Conservation (phyloP, 2,329 filamentous ascomycete genomes). For the Lachnellula subtilissima region DNA sequence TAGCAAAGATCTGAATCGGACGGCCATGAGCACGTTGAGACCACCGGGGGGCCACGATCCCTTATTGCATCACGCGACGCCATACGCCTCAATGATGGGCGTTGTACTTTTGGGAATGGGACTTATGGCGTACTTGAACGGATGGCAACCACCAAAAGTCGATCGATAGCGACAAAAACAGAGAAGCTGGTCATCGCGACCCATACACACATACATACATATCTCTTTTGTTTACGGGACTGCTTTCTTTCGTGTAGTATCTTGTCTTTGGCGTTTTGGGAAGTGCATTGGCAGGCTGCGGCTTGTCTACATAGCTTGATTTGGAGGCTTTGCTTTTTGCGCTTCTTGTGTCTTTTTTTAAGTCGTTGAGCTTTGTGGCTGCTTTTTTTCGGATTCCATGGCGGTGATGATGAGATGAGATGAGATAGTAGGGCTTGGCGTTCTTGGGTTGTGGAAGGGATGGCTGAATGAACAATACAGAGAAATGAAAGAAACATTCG, state of each 20-base stretch:
- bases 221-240: background rate
- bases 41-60: constrained; percentile 41
- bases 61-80: constrained; percentile 53
- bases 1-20: constrained; percentile 12
- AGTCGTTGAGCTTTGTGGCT: background rate
- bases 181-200: background rate
- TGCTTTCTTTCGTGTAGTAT: background rate
- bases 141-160: constrained; percentile 55
- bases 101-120: constrained; percentile 78
- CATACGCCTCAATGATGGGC: constrained; percentile 77
- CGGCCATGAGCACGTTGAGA: constrained; percentile 32
- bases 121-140: constrained; percentile 81
- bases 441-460: background rate
- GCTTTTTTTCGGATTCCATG: background rate
- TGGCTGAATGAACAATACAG: background rate
- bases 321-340: constrained; percentile 2
- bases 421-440: background rate
- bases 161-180: constrained; percentile 21
- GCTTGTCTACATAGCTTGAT: constrained; percentile 5
- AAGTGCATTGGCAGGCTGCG: constrained; percentile 13
- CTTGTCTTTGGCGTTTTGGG: constrained; percentile 5
- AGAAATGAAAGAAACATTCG: background rate
- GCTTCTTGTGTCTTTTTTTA: background rate
- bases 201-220: background rate
- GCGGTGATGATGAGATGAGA: constrained; percentile 15